Conservation (phyloP, 2,329 filamentous ascomycete species). For the Microdochium bolleyi region DNA sequence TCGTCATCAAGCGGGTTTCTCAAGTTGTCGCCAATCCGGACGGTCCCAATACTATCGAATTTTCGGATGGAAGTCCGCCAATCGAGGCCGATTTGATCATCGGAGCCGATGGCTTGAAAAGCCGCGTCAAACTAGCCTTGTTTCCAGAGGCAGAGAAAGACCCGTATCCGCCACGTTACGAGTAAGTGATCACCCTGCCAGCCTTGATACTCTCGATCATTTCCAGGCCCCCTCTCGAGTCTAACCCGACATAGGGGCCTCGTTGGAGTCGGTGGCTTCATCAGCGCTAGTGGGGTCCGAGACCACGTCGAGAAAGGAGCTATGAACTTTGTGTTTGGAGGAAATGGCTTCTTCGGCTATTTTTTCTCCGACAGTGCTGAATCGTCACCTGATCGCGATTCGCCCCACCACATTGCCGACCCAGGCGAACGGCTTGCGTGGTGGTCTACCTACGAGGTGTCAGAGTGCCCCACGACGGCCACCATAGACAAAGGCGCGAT, state of each 20-base stretch:
- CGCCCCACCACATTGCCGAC: constrained; percentile 12
- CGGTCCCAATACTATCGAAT: constrained; percentile 18
- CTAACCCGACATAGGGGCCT: constrained; percentile 20
- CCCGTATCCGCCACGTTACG: constrained; percentile 27
- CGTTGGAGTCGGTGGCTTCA: constrained; percentile 36
- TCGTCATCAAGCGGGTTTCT: constrained; percentile 22
- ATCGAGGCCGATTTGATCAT: constrained; percentile 30
- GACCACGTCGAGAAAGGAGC: constrained; percentile 16
- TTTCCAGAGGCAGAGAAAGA: constrained; percentile 22
- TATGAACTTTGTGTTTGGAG: constrained; percentile 34
- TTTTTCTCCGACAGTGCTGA: constrained; percentile 20
- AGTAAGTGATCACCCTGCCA: constrained; percentile 16
- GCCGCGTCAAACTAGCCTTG: constrained; percentile 23
- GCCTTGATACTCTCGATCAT: neutral
- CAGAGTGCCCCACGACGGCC: constrained; percentile 3
- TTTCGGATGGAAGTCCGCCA: constrained; percentile 21
- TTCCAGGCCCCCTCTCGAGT: neutral
- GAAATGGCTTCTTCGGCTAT: constrained; percentile 43
- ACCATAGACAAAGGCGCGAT: constrained; percentile 4
- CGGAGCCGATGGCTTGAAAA: constrained; percentile 31
- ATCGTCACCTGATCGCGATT: constrained; percentile 12
- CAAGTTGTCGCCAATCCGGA: constrained; percentile 15
- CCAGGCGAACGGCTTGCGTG: constrained; percentile 13
- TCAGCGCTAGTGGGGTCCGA: constrained; percentile 23
- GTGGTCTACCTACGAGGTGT: constrained; percentile 7